These are phyloP conservation scores for Primulina tabacum DNA, from an alignment of 257 asterid genomes.

Conservation along the genomic window DNA sequence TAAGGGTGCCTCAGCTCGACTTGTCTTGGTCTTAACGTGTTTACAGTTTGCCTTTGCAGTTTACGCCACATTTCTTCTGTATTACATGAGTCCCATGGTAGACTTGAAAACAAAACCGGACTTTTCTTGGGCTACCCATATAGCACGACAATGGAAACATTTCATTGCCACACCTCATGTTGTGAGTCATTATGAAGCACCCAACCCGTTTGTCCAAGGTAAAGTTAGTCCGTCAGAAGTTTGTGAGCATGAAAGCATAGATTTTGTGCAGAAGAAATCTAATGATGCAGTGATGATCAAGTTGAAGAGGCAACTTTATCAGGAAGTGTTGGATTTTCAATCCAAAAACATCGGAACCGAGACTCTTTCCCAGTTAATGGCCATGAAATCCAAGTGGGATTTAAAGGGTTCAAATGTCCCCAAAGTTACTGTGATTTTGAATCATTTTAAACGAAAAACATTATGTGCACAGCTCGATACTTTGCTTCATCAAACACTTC, in stretches of 20 bases:
- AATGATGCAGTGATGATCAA: conserved; percentile 69
- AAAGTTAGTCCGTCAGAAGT: conserved; percentile 39
- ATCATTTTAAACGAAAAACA: conserved; percentile 88
- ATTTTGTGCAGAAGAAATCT: conserved; percentile 77
- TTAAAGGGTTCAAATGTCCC: conserved; percentile 38
- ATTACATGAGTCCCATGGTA: conserved; percentile 70
- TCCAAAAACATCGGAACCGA: conserved; percentile 44
- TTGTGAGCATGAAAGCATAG: conserved; percentile 73
- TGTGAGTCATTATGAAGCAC: conserved; percentile 44
- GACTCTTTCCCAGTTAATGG: conserved; percentile 53
- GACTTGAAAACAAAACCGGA: conserved; percentile 68
- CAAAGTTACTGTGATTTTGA: conserved; percentile 65
- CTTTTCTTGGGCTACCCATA: conserved; percentile 64
- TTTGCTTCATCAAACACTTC: conserved; percentile 70
- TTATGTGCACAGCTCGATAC: conserved; percentile 84
- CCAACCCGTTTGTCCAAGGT: conserved; percentile 20
- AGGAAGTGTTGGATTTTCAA: conserved; percentile 60
- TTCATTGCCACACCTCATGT: conserved; percentile 53
- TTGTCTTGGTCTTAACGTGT: conserved; percentile 66
- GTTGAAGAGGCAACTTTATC: conserved; percentile 66
- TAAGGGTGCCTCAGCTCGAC: conserved; percentile 40
- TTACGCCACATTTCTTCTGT: conserved; percentile 78
- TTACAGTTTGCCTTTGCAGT: conserved; percentile 82
- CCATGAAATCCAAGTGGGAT: conserved; percentile 78
- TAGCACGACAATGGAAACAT: conserved; percentile 69